These are phyloP conservation scores for Corylus americana DNA, from an alignment of 306 rosid species.

Conservation along the genomic window DNA sequence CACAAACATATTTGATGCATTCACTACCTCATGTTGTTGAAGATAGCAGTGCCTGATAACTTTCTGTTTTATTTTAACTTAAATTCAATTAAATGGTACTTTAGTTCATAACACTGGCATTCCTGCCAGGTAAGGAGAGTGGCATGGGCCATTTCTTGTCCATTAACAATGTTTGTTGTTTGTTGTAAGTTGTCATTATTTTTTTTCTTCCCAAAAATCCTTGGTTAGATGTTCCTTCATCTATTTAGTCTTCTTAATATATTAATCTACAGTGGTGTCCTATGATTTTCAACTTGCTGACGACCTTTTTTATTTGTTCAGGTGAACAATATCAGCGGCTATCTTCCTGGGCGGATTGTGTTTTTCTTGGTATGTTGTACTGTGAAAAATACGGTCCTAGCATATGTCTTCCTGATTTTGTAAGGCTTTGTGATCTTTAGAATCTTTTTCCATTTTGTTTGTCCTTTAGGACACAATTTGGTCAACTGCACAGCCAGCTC, in stretches of 20 bases:
- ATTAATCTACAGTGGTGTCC: constrained; percentile 18
- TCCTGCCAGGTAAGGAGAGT: not conserved
- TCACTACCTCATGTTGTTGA: not conserved
- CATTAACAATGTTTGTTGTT: not conserved
- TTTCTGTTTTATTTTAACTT: not conserved
- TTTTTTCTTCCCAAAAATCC: not conserved
- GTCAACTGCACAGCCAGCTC: not conserved
- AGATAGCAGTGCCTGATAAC: not conserved
- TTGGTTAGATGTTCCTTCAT: constrained; percentile 21
- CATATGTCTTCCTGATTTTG: not conserved
- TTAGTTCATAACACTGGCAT: not conserved
- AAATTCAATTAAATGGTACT: not conserved
- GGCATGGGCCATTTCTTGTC: not conserved
- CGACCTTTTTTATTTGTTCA: constrained; percentile 45
- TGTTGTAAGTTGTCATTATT: not conserved
- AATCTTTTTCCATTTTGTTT: constrained; percentile 2
- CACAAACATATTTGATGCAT: not conserved
- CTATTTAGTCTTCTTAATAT: not conserved
- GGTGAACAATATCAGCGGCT: constrained; percentile 99
- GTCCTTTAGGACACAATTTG: not conserved
- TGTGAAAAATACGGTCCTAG: constrained; percentile 20
- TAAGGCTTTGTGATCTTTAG: not conserved
- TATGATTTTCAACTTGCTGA: constrained; percentile 18
- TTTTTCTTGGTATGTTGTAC: constrained; percentile 83
- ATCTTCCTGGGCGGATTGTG: constrained; percentile 97